A percentile compares a stretch with the other conserved stretches of the same genome.
These are phyloP conservation scores for Podospora anserina DNA, from an alignment of 495 filamentous ascomycete species.

Conservation along the genomic window DNA sequence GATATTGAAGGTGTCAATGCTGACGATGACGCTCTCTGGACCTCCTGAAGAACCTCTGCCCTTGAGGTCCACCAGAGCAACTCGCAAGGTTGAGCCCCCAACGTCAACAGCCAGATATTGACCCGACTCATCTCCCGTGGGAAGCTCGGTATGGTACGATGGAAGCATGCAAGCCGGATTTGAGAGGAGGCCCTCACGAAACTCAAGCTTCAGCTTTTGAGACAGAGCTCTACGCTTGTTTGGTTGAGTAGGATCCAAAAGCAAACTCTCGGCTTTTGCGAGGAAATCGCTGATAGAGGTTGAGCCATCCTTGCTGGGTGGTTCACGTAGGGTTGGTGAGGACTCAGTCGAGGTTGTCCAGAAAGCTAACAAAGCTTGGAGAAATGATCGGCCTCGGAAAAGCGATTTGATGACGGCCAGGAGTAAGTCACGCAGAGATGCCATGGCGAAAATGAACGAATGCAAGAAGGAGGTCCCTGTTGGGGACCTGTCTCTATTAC, in stretches of 20 bases:
- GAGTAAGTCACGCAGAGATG: constrained; percentile 42
- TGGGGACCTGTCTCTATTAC: background rate
- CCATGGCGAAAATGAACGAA: constrained; percentile 43
- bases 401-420: constrained; percentile 48
- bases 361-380: constrained; percentile 50
- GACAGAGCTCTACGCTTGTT: constrained; percentile 41
- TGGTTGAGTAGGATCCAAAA: constrained; percentile 38
- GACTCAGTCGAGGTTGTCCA: constrained; percentile 34
- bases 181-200: constrained; percentile 43
- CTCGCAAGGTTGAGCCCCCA: constrained; percentile 77
- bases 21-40: constrained; percentile 41
- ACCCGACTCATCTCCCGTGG: constrained; percentile 67
- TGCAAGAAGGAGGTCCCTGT: constrained; percentile 28
- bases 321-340: constrained; percentile 17
- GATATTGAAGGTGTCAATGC: constrained; percentile 51
- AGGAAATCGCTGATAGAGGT: constrained; percentile 29
- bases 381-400: constrained; percentile 49
- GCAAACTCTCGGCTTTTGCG: constrained; percentile 34
- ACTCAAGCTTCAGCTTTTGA: constrained; percentile 45
- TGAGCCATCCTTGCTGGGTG: background rate
- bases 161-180: constrained; percentile 55
- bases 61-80: constrained; percentile 70
- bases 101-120: constrained; percentile 58
- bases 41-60: constrained; percentile 28
- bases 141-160: constrained; percentile 68